Conservation (phyloP, 2,329 filamentous ascomycete species). For the Anthostomella pinea region DNA sequence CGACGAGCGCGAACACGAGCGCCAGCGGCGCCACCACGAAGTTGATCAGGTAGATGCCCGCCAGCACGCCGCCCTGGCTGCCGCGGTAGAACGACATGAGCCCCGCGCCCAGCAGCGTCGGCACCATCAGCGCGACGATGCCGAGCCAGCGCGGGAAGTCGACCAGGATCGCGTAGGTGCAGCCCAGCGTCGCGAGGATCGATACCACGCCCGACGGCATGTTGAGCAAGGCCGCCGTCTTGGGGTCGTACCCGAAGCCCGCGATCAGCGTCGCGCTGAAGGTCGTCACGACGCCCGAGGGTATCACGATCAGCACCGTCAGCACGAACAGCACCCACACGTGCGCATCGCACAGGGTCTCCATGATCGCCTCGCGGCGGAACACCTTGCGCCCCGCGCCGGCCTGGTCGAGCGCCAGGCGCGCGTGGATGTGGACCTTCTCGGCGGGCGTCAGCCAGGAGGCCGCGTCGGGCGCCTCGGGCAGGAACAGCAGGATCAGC, state of each 20-base stretch:
- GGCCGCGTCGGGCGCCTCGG: slow-evolving; percentile 48
- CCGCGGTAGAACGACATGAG: slow-evolving; percentile 34
- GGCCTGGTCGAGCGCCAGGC: slow-evolving; percentile 56
- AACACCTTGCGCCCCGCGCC: slow-evolving; percentile 55
- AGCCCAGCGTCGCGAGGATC: slow-evolving; percentile 20
- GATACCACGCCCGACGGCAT: slow-evolving; percentile 17
- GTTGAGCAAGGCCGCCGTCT: slow-evolving; percentile 14
- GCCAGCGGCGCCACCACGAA: slow-evolving; percentile 35
- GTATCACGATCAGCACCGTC: slow-evolving; percentile 35
- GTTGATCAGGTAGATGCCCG: slow-evolving; percentile 39
- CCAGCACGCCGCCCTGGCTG: slow-evolving; percentile 33
- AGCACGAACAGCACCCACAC: slow-evolving; percentile 46
- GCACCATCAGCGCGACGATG: slow-evolving; percentile 26
- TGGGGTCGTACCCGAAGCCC: slow-evolving; percentile 15
- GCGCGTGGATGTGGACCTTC: slow-evolving; percentile 46
- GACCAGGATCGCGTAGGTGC: slow-evolving; percentile 9
- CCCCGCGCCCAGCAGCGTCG: slow-evolving; percentile 36
- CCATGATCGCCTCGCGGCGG: slow-evolving; percentile 49
- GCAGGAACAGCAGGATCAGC: slow-evolving; percentile 41
- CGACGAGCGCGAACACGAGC: slow-evolving; percentile 35
- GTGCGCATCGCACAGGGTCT: slow-evolving; percentile 51
- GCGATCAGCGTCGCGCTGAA: slow-evolving; percentile 13
- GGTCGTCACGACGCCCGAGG: slow-evolving; percentile 33
- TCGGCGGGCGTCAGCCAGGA: slow-evolving; percentile 38
- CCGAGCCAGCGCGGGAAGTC: slow-evolving; percentile 16